phyloP scores from a whole-genome alignment of 257 asterid species.

The Lavandula angustifolia region DNA sequence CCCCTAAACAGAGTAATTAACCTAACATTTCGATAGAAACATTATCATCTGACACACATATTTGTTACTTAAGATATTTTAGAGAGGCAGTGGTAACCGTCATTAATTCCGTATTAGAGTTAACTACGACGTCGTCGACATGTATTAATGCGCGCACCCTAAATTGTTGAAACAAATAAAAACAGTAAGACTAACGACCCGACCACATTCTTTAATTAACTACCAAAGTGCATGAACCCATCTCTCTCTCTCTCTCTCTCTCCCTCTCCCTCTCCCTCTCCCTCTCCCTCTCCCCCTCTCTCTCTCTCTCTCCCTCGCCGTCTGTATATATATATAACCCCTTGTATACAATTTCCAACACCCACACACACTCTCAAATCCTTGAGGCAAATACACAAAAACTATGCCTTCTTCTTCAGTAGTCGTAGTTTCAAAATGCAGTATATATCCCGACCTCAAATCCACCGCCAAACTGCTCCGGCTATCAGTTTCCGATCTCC shows the following conservation, averaged over 20 bases:
- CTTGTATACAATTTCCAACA: not conserved
- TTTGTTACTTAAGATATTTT: too few species aligned
- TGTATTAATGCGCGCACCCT: not conserved
- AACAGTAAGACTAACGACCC: slow-evolving; percentile 31
- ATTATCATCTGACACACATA: too few species aligned
- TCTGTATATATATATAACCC: not conserved
- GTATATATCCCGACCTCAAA: slow-evolving; percentile 52
- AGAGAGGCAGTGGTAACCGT: too few species aligned
- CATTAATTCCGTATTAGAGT: slow-evolving; percentile 1
- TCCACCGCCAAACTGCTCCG: slow-evolving; percentile 50
- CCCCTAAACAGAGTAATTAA: too few species aligned
- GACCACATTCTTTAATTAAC: slow-evolving; percentile 26
- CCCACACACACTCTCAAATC: not conserved
- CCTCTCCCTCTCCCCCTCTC: not conserved
- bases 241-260: not conserved
- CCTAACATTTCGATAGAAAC: not conserved
- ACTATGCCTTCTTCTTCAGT: slow-evolving; percentile 76
- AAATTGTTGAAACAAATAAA: slow-evolving; percentile 7
- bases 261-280: too few species aligned
- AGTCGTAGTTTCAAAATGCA: slow-evolving; percentile 62
- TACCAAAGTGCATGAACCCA: slow-evolving; percentile 44
- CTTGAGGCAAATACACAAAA: not conserved
- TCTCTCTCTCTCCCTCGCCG: not conserved
- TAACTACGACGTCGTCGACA: not conserved
- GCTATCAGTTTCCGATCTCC: slow-evolving; percentile 95